Conservation (phyloP, 352 stramenopile species). For the Pythium grandisporangium region DNA sequence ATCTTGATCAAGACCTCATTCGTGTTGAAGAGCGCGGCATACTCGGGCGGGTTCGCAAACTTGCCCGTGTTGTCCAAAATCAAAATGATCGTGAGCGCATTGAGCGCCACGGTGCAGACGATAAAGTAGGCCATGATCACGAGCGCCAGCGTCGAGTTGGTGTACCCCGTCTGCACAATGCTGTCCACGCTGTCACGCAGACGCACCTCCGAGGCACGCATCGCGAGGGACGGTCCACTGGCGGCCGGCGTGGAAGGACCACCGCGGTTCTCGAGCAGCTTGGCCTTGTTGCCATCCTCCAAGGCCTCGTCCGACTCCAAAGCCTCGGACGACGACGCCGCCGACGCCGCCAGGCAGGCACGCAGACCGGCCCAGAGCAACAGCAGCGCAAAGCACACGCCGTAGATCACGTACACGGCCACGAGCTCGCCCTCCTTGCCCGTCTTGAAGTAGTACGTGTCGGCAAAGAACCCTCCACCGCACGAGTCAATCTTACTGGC, state of each 20-base stretch:
- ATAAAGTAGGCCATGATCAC: slow-evolving; percentile 8
- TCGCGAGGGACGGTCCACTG: slow-evolving; percentile 7
- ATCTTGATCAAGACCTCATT: slow-evolving; percentile 20
- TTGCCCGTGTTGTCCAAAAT: slow-evolving; percentile 16
- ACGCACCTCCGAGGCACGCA: slow-evolving; percentile 14
- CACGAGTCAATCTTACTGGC: not conserved
- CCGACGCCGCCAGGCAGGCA: not conserved
- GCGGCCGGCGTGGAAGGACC: slow-evolving; percentile 10
- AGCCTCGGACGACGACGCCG: not conserved
- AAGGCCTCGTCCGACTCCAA: not conserved
- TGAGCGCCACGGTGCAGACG: slow-evolving; percentile 13
- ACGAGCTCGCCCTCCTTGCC: slow-evolving; percentile 12
- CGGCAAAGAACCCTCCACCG: slow-evolving; percentile 3
- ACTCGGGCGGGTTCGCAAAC: slow-evolving; percentile 4
- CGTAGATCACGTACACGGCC: slow-evolving; percentile 16
- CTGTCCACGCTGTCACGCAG: slow-evolving; percentile 15
- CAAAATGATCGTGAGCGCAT: slow-evolving; percentile 13
- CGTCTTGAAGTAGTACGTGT: slow-evolving; percentile 12
- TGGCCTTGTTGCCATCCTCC: slow-evolving; percentile 15
- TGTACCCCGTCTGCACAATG: slow-evolving; percentile 12
- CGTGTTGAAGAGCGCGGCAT: slow-evolving; percentile 13
- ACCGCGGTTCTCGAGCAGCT: slow-evolving; percentile 16
- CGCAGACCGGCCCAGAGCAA: slow-evolving; percentile 7
- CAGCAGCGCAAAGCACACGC: slow-evolving; percentile 10
- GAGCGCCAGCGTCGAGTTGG: slow-evolving; percentile 6